phyloP scores from a whole-genome alignment of 305 asterid genomes.

The Rubia peregrina region DNA sequence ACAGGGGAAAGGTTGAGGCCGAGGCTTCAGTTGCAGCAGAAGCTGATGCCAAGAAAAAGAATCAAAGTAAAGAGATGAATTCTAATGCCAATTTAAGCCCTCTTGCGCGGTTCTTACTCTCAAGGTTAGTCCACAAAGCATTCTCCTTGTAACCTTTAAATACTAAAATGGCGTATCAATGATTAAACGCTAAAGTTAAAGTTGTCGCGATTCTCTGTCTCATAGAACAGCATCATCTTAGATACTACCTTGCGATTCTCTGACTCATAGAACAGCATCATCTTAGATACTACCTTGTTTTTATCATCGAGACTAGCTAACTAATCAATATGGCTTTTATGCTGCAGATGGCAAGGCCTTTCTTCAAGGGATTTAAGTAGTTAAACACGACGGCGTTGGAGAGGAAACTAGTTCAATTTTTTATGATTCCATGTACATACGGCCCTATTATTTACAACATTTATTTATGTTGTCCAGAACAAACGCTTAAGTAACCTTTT shows the following conservation, averaged over 20 bases:
- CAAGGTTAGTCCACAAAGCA: conserved; percentile 55
- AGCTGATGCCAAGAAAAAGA: conserved; percentile 66
- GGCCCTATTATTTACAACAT: conserved; percentile 24
- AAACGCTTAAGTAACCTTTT: not conserved
- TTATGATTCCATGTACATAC: conserved; percentile 37
- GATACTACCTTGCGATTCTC: not conserved
- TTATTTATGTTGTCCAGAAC: conserved; percentile 28
- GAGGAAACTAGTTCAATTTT: conserved; percentile 21
- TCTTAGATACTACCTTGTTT: not conserved
- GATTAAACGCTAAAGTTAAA: too few species aligned
- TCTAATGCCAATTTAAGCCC: conserved; percentile 91
- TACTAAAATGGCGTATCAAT: not conserved
- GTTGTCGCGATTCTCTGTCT: not conserved
- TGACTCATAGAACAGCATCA: not conserved
- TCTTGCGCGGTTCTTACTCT: conserved; percentile 90
- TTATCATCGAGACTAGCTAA: not conserved
- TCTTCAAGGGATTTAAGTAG: conserved; percentile 66
- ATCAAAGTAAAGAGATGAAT: conserved; percentile 55
- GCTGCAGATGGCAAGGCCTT: conserved; percentile 97
- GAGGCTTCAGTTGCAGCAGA: conserved; percentile 41
- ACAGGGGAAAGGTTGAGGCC: conserved; percentile 51
- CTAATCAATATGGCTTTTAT: conserved; percentile 13
- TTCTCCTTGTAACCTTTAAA: not conserved
- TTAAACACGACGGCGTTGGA: conserved; percentile 26
- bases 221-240: not conserved